Conservation (phyloP, 768 basidiomycete species). For the Suillus paluster region DNA sequence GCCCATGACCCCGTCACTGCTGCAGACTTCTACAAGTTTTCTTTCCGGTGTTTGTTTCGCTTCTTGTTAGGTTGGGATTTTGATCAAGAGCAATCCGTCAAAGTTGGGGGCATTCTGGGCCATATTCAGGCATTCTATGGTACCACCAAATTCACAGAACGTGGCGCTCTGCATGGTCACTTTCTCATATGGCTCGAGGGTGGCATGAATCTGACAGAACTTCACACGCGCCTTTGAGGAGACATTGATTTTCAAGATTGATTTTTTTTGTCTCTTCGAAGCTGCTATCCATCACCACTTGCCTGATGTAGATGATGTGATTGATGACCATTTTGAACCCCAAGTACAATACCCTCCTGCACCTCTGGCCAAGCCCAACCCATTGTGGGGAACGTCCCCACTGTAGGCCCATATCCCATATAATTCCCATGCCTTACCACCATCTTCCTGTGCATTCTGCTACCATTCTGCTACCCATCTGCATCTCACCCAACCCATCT, state of each 20-base stretch:
- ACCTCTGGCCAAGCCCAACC: too few relatives aligned
- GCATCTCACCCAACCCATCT: too few relatives aligned
- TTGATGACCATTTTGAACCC: too few relatives aligned
- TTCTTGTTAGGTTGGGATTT: slow-evolving; percentile 35
- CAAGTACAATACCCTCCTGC: too few relatives aligned
- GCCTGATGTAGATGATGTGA: slow-evolving; percentile 25
- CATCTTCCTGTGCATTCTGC: too few relatives aligned
- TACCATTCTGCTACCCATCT: too few relatives aligned
- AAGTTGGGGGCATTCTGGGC: slow-evolving; percentile 33
- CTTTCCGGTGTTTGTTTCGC: slow-evolving; percentile 26
- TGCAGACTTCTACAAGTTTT: slow-evolving; percentile 38
- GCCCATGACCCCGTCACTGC: slow-evolving; percentile 42
- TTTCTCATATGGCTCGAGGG: slow-evolving; percentile 37
- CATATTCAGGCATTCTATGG: slow-evolving; percentile 35
- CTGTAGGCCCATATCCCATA: too few relatives aligned
- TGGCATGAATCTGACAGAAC: slow-evolving; percentile 34
- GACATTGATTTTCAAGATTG: background rate
- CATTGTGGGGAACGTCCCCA: too few relatives aligned
- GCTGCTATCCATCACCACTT: slow-evolving; percentile 35
- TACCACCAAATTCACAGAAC: slow-evolving; percentile 27
- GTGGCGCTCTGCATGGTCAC: slow-evolving; percentile 35
- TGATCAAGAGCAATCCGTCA: slow-evolving; percentile 6
- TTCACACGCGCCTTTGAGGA: slow-evolving; percentile 25
- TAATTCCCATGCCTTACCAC: too few relatives aligned
- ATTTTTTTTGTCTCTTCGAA: slow-evolving; percentile 39